These are phyloP conservation scores for Carex cristatella DNA, from an alignment of 176 grass and related monocot species.

Conservation along the genomic window DNA sequence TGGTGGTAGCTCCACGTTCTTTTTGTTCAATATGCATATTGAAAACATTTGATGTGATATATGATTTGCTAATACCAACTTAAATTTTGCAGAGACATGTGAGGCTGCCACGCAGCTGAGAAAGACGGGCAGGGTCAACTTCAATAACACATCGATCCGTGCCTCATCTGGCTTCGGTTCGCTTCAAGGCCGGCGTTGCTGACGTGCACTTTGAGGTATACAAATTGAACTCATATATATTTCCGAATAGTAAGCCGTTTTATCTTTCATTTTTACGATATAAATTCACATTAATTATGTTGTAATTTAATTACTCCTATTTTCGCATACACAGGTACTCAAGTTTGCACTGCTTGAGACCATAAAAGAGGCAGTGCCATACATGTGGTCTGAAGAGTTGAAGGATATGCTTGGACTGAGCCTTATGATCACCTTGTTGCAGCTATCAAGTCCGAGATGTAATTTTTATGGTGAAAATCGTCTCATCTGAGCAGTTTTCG, in stretches of 20 bases:
- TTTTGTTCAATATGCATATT: neutral
- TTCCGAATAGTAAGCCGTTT: too few species aligned
- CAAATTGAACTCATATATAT: too few species aligned
- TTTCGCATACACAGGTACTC: constrained; percentile 38
- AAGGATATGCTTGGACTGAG: constrained; percentile 49
- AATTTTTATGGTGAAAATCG: neutral
- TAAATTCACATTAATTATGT: too few species aligned
- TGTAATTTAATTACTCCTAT: neutral
- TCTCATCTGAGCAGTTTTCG: neutral
- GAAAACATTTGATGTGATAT: neutral
- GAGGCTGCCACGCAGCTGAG: constrained; percentile 19
- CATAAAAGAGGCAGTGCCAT: constrained; percentile 22
- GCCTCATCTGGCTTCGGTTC: constrained; percentile 28
- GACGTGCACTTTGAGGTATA: constrained; percentile 28
- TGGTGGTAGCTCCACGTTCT: neutral
- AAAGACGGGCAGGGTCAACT: constrained; percentile 11
- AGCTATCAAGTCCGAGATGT: constrained; percentile 44
- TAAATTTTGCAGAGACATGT: constrained; percentile 1
- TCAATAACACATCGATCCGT: neutral
- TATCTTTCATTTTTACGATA: too few species aligned
- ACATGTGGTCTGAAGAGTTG: constrained; percentile 14
- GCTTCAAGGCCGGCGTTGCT: constrained; percentile 52
- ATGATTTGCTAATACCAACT: neutral
- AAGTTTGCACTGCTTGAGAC: constrained; percentile 52
- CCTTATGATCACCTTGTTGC: constrained; percentile 61